Base-by-base conservation (phyloP, 192 early-diverging fungal genomes). In the Chytriomyces sp. region DNA sequence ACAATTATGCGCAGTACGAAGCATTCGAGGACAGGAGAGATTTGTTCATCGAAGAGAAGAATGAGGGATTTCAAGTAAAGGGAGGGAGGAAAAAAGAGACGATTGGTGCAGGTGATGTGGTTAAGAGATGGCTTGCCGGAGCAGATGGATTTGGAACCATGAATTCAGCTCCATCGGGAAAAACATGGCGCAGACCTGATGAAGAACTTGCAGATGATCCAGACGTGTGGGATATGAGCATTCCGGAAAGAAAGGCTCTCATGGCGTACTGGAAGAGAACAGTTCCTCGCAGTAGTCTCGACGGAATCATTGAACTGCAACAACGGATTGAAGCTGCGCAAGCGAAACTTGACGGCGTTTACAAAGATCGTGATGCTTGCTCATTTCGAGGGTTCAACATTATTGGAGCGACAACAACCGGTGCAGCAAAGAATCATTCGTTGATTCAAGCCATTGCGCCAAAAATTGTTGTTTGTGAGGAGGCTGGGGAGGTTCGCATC, bases 391-490 rank as follows among this genome's bases (percentile, higher is more conserved):
- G 23, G 8, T 53, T 68, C 46, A 59, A 81, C 7, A 85, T 91
- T 8, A 82, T 91, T 20, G 90, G 87, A 1, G 85, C 88, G 77
- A 91, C 90, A 1, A 91, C 90, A 24, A 85, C 78, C 13, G 90
- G 89, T 11, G 87, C 89, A 6, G 90, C 90, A 26, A 88, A 85
- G 64, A 53, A 64, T 49, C 82, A 88, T 64, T 70, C 66, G 5
- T 67, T 87, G 23, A 67, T 90, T 18, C 59, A 72, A 7, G 43
- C 60, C 20, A 47, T 78, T 6, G 69, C 50, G 20, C 64, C 82
- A n/a, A 67, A 78, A n/a, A 81, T 83, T 65, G 67, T 84, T 60
- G 53, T 84, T 26, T 76, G 74, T 66, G 83, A 84, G 50, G 83
- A 84, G 50, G 80, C 80, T 0, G 83, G 80, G 5, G 83, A 84